Evolutionary conservation across 108 stramenopile species (phyloP), one percentile per base, ranked within the genome.

Genomic region (Pseudonitzschia delicatissima): DNA sequence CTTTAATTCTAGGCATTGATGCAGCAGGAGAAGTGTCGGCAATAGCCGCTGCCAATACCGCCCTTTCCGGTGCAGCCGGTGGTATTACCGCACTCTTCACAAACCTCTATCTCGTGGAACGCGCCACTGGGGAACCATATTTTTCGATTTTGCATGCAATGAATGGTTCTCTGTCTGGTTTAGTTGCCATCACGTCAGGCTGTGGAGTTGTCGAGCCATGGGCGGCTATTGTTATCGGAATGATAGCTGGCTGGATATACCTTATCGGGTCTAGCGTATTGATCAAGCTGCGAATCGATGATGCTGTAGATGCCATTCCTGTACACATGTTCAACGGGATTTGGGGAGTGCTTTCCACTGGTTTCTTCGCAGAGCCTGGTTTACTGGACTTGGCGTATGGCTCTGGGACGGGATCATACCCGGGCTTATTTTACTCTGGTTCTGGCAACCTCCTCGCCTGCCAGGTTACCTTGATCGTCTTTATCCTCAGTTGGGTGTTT

Each of bases 301-400:
- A 97, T 74, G 93, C 91, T 25, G 94, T 97, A 6, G 93, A 96
- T 77, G 96, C 96, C 32, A 88, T 94, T 48, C 92, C 96, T 4
- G 94, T 97, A 18, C 96, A 97, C 74, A 77, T 93, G 67, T 68
- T 72, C 29, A 74, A 77, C 62, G 95, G 95, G 0, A 52, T 77
- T 8, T 96, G 95, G 95, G 95, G 95, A 3, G 58, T 90, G 31
- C n/a, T 96, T 25, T 77, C 87, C n/a, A 74, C 80, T 0, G 95
- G 91, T 17, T 62, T 96, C 4, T 88, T 94, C 51, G 83, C 88
- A 13, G 66, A 76, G 17, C 77, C 82, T 20, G 27, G 62, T 9
- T 45, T 49, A n/a, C 40, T 86, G 66, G 23, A 62, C 9, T 23
- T 69, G n/a, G 65, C 75, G 9, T 90, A 79, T 52, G 15, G 15